Evolutionary conservation across 148 eudicot genomes (phyloP), one percentile per base, ranked within the genome.

Genomic region (Arctostaphylos glauca): DNA sequence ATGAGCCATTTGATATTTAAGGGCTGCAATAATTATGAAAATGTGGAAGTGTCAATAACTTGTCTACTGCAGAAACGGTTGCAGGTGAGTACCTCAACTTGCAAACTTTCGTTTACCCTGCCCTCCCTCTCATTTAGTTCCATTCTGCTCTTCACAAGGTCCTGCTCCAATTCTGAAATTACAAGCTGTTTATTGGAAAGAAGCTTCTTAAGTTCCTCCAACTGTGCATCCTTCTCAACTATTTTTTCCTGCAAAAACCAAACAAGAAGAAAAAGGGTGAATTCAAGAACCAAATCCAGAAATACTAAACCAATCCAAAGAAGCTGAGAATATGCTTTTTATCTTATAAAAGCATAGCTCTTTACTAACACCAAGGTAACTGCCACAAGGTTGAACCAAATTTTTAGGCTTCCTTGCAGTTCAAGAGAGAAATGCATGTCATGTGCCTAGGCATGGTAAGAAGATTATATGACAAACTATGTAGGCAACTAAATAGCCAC

Each of bases 121-220:
- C 68, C 64, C 79, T 92, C 97, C 84, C 84, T 90, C 76, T 92
- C 93, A 84, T 73, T 80, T 78, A 93, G 77, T 83, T 90, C 98
- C 9, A 66, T 46, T 86, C 81, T 93, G 83, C 86, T 88, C 53
- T 89, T 89, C 47, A 81, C 82, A 53, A 96, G 84, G 18, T 93
- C 99, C 74, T 88, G 94, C 87, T 96, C 94, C 76, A 96, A 84
- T 70, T 86, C 87, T 49, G 90, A 85, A 62, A 92, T 85, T 67
- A 83, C 74, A 46, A 86, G 89, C 78, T 92, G 89, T 86, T 91
- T 93, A 86, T 91, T 91, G 19, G 91, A 83, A 54, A 89, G 52
- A 70, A 74, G 84, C 85, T 87, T 93, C 78, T 80, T 87, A 3
- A 84, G 60, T 82, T 94, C 93, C 82, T 91, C 97, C 52, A 93